Percentiles rank a stretch among this genome's conserved stretches.
Conservation (phyloP, 202 grass and related monocot genomes). For the Zoysia matrella region DNA sequence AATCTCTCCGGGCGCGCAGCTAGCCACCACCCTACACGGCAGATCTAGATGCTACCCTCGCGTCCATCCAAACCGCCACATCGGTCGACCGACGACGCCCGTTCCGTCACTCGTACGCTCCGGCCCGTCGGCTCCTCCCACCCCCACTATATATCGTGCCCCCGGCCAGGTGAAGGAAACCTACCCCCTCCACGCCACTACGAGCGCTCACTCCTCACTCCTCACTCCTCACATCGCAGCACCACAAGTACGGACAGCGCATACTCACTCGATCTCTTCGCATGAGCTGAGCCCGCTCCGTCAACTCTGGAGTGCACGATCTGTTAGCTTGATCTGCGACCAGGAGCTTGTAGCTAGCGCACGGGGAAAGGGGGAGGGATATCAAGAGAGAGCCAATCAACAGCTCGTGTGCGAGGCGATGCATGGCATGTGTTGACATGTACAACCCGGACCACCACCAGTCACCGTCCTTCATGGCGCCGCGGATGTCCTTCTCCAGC, state of each 20-base stretch:
- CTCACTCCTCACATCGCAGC: constrained; percentile 11
- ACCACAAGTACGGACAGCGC: constrained; percentile 33
- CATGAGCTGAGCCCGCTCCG: constrained; percentile 1
- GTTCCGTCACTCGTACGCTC: constrained; percentile 2
- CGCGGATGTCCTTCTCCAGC: too few species aligned
- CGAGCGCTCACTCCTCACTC: background rate
- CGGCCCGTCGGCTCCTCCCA: background rate
- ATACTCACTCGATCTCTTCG: background rate
- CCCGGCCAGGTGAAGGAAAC: constrained; percentile 17
- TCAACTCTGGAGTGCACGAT: background rate
- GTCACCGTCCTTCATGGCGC: constrained; percentile 61
- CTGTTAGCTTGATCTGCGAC: background rate
- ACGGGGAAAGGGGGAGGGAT: too few species aligned
- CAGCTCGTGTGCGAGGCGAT: constrained; percentile 31
- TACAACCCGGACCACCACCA: constrained; percentile 85
- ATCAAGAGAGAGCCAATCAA: background rate
- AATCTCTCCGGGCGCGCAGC: background rate
- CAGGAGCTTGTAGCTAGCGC: too few species aligned
- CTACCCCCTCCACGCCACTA: background rate
- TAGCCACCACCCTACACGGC: constrained; percentile 39
- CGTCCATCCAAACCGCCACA: constrained; percentile 33
- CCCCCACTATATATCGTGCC: constrained; percentile 49
- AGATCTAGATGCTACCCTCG: constrained; percentile 58
- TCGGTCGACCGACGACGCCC: background rate
- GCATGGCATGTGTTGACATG: constrained; percentile 92